A percentile compares a stretch with the other conserved stretches of the same genome.
These are phyloP conservation scores for Candida caryicola DNA, from an alignment of 805 yeast species.

Conservation along the genomic window DNA sequence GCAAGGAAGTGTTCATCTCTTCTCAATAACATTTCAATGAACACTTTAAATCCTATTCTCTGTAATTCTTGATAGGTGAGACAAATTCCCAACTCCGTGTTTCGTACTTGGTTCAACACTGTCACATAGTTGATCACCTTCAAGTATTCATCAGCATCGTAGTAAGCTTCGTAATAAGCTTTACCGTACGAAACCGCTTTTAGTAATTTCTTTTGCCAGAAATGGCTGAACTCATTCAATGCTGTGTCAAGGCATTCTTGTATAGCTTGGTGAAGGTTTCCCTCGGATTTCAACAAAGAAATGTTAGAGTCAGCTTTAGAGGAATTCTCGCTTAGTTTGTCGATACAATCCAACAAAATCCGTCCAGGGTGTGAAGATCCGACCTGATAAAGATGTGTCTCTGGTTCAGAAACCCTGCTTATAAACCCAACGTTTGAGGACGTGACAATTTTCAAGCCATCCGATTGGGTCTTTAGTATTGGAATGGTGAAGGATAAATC, in stretches of 20 bases:
- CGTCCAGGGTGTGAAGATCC: conserved; percentile 87
- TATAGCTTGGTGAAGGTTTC: conserved; percentile 56
- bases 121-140: conserved; percentile 59
- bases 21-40: conserved; percentile 56
- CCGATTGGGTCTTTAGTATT: conserved; percentile 51
- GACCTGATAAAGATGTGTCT: conserved; percentile 65
- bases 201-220: conserved; percentile 76
- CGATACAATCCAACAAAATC: conserved; percentile 72
- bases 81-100: conserved; percentile 63
- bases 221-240: conserved; percentile 68
- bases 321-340: conserved; percentile 58
- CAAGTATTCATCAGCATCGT: conserved; percentile 57
- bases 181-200: conserved; percentile 89
- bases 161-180: conserved; percentile 49
- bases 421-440: conserved; percentile 56
- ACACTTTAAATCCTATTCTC: conserved; percentile 48
- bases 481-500: conserved; percentile 33
- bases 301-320: conserved; percentile 82
- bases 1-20: conserved; percentile 63
- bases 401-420: conserved; percentile 55
- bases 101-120: conserved; percentile 67
- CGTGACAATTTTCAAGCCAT: conserved; percentile 72
- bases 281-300: conserved; percentile 45
- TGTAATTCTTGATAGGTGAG: conserved; percentile 57
- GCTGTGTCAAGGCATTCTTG: conserved; percentile 72